Evolutionary conservation across 2,329 filamentous ascomycete species (phyloP), one percentile per base, ranked within the genome.

Genomic region (Penicillium vulpinum): DNA sequence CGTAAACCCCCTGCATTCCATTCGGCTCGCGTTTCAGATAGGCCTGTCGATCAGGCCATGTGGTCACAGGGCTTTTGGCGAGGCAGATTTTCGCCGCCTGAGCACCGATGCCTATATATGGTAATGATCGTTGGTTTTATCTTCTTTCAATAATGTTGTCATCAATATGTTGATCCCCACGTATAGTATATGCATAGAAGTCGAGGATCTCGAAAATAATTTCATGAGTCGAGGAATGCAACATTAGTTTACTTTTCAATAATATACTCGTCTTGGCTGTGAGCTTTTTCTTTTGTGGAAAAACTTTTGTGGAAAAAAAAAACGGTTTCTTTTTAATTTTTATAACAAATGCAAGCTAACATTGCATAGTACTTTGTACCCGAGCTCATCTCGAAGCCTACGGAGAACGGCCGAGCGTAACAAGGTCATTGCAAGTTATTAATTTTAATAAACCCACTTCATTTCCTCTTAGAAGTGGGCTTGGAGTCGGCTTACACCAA

Each of bases 21-120:
- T 36, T n/a, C n/a, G 15, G 31, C 31, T 53, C 24, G 31, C 31
- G 53, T 56, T 56, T 51, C 53, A 40, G 46, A 51, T 56, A 51
- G 38, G 3, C 29, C 29, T 39, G 43, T 46, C 21, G 52, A 58
- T 58, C 56, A 51, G 53, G 56, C 56, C 56, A 58, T 58, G 56
- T 58, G 56, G 52, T 28, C 18, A 22, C 13, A n/a, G n/a, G n/a
- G n/a, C 15, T 35, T 36, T 24, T 47, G 22, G n/a, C 53, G 35
- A 58, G 56, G 53, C 53, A 58, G 56, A 56, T 21, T 51, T 21
- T 28, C 21, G 36, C 33, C 39, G 28, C 28, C 36, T 40, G 38
- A 49, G 22, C 26, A 48, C 22, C 40, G 33, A 44, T 60, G 49
- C 10, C 29, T 35, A 7, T 11, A 24, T 43, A 10, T 15, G 9